Percentiles rank a stretch among this genome's conserved stretches.
Evolutionary conservation across 2,329 filamentous ascomycete species (phyloP).

Genomic region (Tothia fuscella): DNA sequence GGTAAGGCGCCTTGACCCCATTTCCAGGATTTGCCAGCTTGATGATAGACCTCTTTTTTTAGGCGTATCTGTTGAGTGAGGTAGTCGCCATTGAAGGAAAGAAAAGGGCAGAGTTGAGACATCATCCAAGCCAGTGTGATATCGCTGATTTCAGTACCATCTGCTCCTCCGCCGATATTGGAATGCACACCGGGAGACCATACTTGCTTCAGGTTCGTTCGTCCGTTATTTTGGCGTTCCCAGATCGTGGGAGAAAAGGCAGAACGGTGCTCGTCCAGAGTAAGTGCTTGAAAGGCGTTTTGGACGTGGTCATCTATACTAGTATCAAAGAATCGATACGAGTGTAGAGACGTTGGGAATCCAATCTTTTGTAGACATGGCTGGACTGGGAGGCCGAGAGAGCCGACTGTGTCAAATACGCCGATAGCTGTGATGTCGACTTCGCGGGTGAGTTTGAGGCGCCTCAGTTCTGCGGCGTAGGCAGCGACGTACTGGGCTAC

Average conservation of each 20-base stretch:
- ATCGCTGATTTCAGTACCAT: conserved; percentile 36
- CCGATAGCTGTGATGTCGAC: conserved; percentile 38
- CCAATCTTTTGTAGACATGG: conserved; percentile 23
- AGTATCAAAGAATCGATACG: conserved; percentile 32
- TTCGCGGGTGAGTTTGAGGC: conserved; percentile 26
- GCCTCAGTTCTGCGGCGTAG: conserved; percentile 28
- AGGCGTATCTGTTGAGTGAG: neutral
- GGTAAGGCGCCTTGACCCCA: conserved; percentile 13
- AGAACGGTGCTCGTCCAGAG: conserved; percentile 43
- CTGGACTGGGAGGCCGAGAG: conserved; percentile 33
- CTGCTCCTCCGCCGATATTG: conserved; percentile 37
- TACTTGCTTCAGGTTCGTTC: conserved; percentile 28
- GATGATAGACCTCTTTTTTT: neutral
- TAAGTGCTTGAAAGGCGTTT: conserved; percentile 48
- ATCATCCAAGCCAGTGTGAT: conserved; percentile 41
- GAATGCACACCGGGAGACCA: conserved; percentile 38
- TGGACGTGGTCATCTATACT: conserved; percentile 35
- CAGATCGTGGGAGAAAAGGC: conserved; percentile 46
- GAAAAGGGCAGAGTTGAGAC: conserved; percentile 27
- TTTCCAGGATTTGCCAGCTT: neutral
- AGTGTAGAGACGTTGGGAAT: conserved; percentile 25
- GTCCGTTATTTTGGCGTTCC: conserved; percentile 23
- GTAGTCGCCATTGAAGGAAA: conserved; percentile 21
- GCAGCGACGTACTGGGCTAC: conserved; percentile 12
- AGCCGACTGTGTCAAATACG: conserved; percentile 42